phyloP scores from a whole-genome alignment of 768 basidiomycete genomes.

The Boletales sp. region DNA sequence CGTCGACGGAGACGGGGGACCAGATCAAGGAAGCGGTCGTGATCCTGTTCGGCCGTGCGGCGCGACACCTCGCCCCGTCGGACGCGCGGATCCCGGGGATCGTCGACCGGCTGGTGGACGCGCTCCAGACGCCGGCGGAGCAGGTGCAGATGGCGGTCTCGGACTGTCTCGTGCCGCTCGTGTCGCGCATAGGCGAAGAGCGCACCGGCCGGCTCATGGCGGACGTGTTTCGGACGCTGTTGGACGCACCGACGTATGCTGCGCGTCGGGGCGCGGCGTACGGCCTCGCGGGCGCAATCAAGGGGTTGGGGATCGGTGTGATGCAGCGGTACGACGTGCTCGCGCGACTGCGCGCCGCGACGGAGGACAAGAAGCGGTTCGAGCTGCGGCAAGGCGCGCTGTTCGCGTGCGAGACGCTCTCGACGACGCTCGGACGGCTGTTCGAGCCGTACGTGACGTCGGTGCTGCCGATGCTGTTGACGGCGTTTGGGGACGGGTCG shows the following conservation, averaged over 20 bases:
- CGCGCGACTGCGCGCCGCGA: slow-evolving; percentile 62
- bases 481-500: slow-evolving; percentile 82
- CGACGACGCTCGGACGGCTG: slow-evolving; percentile 77
- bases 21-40: slow-evolving; percentile 93
- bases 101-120: slow-evolving; percentile 81
- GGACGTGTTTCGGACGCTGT: slow-evolving; percentile 70
- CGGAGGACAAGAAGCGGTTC: slow-evolving; percentile 86
- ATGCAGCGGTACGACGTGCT: slow-evolving; percentile 86
- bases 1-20: slow-evolving; percentile 59
- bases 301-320: slow-evolving; percentile 82
- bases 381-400: slow-evolving; percentile 90
- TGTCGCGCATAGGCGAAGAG: slow-evolving; percentile 57
- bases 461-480: slow-evolving; percentile 78
- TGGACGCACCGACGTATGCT: slow-evolving; percentile 82
- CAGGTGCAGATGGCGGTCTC: slow-evolving; percentile 96
- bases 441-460: slow-evolving; percentile 93
- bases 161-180: slow-evolving; percentile 89
- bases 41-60: slow-evolving; percentile 90
- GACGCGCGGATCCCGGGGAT: slow-evolving; percentile 79
- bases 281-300: slow-evolving; percentile 88
- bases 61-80: slow-evolving; percentile 75
- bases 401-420: slow-evolving; percentile 93
- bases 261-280: slow-evolving; percentile 96
- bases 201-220: slow-evolving; percentile 58
- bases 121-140: slow-evolving; percentile 91